Conservation (phyloP, 495 filamentous ascomycete species). For the Sphaerosporella brunnea region DNA sequence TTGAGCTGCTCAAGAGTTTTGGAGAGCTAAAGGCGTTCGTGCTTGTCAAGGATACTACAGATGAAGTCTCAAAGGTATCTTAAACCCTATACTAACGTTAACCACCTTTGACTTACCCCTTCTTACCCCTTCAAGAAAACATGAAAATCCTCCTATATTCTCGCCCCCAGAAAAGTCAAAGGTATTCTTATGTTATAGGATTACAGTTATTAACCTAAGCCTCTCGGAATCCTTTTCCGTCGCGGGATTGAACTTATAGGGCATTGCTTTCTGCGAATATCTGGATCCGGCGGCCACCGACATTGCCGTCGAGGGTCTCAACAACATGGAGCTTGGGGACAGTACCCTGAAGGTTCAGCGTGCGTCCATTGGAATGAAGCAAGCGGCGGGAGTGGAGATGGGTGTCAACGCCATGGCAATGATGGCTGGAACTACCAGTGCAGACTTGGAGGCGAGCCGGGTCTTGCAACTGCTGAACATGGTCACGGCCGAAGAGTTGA, state of each 20-base stretch:
- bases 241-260: conserved; percentile 34
- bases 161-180: conserved; percentile 4
- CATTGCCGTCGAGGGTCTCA: conserved; percentile 77
- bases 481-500: conserved; percentile 88
- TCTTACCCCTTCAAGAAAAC: not conserved
- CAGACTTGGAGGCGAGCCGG: conserved; percentile 53
- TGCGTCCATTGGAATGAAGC: conserved; percentile 81
- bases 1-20: conserved; percentile 73
- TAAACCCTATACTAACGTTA: conserved; percentile 19
- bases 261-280: conserved; percentile 95
- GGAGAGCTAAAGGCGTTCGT: conserved; percentile 87
- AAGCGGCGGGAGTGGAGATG: conserved; percentile 80
- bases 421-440: conserved; percentile 82
- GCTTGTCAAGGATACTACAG: conserved; percentile 68
- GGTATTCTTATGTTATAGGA: conserved; percentile 8
- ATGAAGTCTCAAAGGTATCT: conserved; percentile 68
- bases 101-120: conserved; percentile 7
- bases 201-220: conserved; percentile 20
- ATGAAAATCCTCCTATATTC: not conserved
- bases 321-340: conserved; percentile 82
- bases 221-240: conserved; percentile 12
- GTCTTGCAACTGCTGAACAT: conserved; percentile 92
- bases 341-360: conserved; percentile 66
- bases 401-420: conserved; percentile 97
- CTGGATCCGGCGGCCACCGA: conserved; percentile 56